Evolutionary conservation across 495 filamentous ascomycete species (phyloP).

Genomic region (Friedmanniomyces simplex): DNA sequence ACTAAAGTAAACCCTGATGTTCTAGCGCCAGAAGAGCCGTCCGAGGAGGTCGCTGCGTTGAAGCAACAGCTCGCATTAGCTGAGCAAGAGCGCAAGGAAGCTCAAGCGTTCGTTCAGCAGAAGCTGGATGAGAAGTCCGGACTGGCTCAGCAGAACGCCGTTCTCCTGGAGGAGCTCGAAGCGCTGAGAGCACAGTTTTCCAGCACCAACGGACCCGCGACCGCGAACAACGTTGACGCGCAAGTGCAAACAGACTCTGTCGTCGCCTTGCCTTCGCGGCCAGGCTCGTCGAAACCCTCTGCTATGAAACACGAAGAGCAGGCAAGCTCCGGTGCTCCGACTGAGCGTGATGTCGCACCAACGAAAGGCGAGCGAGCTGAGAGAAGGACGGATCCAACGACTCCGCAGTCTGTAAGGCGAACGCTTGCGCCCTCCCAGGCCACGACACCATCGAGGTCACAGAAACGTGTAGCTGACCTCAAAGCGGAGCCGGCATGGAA

Average conservation of each 20-base stretch:
- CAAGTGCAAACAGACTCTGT: conserved; percentile 6
- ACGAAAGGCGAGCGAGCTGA: not conserved
- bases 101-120: conserved; percentile 7
- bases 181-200: not conserved
- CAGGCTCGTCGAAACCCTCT: not conserved
- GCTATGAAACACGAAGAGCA: not conserved
- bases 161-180: conserved; percentile 7
- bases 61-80: conserved; percentile 1
- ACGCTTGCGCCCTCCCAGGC: not conserved
- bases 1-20: not conserved
- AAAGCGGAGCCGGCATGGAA: not conserved
- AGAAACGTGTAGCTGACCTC: not conserved
- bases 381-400: not conserved
- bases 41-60: conserved; percentile 2
- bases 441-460: not conserved
- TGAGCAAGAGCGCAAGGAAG: conserved; percentile 10
- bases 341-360: not conserved
- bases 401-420: not conserved
- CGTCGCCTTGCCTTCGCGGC: not conserved
- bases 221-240: not conserved
- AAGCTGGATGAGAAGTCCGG: conserved; percentile 11
- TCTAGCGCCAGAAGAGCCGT: not conserved
- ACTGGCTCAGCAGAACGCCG: conserved; percentile 13
- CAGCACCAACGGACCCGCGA: not conserved
- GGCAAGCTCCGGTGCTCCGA: not conserved